Conservation (phyloP, 2,329 filamentous ascomycete genomes). For the Calonectria honghensis region DNA sequence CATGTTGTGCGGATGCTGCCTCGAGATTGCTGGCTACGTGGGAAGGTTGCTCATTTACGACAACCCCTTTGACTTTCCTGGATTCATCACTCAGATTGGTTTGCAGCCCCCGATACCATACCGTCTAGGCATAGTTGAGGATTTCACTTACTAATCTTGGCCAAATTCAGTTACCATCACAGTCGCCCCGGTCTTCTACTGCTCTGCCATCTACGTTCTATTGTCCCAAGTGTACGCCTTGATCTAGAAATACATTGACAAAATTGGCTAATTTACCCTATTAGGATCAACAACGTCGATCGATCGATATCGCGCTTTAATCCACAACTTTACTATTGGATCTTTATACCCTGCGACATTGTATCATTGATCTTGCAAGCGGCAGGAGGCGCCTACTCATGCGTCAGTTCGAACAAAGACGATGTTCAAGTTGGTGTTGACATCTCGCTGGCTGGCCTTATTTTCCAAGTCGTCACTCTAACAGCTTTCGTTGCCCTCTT, state of each 20-base stretch:
- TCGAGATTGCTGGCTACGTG: constrained; percentile 12
- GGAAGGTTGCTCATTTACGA: constrained; percentile 6
- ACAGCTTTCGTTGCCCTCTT: constrained; percentile 64
- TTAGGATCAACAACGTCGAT: constrained; percentile 31
- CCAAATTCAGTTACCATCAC: not conserved
- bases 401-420: constrained; percentile 52
- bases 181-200: constrained; percentile 43
- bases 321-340: constrained; percentile 36
- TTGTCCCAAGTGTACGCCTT: constrained; percentile 39
- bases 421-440: constrained; percentile 61
- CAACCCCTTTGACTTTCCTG: constrained; percentile 15
- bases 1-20: not conserved
- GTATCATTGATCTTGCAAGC: constrained; percentile 70
- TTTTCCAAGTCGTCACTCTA: constrained; percentile 68
- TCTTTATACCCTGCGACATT: constrained; percentile 64
- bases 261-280: not conserved
- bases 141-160: not conserved
- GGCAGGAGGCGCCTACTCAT: constrained; percentile 58
- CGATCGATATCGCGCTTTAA: constrained; percentile 33
- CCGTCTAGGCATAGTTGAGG: no score
- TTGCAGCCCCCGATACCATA: not conserved
- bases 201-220: constrained; percentile 42
- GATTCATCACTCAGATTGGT: constrained; percentile 36
- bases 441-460: constrained; percentile 68
- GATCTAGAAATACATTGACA: not conserved